Percentiles rank a stretch among this genome's conserved stretches.
These are phyloP conservation scores for Trypanosoma theileri DNA, from an alignment of 208 protist genomes.

Conservation along the genomic window DNA sequence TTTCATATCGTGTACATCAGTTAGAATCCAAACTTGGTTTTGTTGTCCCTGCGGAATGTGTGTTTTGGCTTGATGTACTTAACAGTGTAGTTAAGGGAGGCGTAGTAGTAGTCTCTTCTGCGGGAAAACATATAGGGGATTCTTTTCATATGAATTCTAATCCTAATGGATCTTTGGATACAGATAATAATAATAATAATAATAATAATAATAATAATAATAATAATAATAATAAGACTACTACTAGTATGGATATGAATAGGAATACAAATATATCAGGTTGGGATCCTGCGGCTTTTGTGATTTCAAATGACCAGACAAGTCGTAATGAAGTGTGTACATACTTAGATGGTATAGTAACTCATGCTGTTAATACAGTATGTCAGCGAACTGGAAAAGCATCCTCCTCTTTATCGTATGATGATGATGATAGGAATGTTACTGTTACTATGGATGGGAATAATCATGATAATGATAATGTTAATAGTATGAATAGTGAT, in stretches of 20 bases:
- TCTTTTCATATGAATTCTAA: too few species aligned
- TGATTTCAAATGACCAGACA: constrained; percentile 7
- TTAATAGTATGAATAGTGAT: too few species aligned
- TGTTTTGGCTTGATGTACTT: constrained; percentile 22
- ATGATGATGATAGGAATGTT: neutral
- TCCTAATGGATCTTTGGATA: too few species aligned
- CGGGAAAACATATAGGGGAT: too few species aligned
- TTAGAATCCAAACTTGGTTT: constrained; percentile 12
- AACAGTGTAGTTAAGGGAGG: neutral
- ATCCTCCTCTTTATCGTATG: too few species aligned
- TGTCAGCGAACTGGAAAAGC: neutral
- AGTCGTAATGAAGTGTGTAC: neutral
- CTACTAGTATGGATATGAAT: neutral
- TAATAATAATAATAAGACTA: too few species aligned
- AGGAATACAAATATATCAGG: neutral
- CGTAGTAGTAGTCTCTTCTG: too few species aligned
- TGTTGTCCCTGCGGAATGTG: constrained; percentile 15
- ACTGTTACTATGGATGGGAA: too few species aligned
- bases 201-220: too few species aligned
- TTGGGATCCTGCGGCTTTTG: constrained; percentile 16
- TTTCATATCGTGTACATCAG: constrained; percentile 1
- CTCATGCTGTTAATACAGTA: neutral
- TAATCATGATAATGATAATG: neutral
- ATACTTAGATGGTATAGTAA: constrained; percentile 1
- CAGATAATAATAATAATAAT: too few species aligned